A percentile compares a stretch with the other conserved stretches of the same genome.
phyloP scores from a whole-genome alignment of 345 rosid species.

The Gossypium bickii region DNA sequence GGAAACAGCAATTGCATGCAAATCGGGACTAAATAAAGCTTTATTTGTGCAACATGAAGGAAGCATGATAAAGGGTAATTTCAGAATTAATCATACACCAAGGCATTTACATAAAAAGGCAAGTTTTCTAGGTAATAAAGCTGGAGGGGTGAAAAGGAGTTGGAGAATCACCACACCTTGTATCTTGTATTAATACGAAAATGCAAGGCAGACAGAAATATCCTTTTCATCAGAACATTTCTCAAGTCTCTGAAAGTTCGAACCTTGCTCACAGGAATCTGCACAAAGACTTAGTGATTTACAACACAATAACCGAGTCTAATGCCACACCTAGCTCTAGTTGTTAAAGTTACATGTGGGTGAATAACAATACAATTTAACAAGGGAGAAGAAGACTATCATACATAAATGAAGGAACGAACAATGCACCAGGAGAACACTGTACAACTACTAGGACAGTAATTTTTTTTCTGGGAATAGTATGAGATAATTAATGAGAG shows the following conservation, averaged over 20 bases:
- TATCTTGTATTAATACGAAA: conserved; percentile 96
- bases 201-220: conserved; percentile 96
- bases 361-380: neutral
- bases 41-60: neutral
- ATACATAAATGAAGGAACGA: neutral
- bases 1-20: neutral
- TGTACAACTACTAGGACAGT: neutral
- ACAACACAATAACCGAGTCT: conserved; percentile 1
- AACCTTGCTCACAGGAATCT: conserved; percentile 93
- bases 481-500: neutral
- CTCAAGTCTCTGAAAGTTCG: conserved; percentile 86
- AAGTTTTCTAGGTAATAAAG: neutral
- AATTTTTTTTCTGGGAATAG: neutral
- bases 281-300: conserved; percentile 34
- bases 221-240: conserved; percentile 94
- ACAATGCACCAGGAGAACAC: neutral
- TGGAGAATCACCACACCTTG: conserved; percentile 50
- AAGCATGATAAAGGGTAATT: neutral
- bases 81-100: conserved; percentile 9
- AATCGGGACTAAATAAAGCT: neutral
- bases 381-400: neutral
- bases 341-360: neutral
- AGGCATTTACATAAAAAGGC: neutral
- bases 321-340: neutral
- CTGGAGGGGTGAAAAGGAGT: neutral